Conservation (phyloP, 306 rosid species). For the Ochetophila trinervis region DNA sequence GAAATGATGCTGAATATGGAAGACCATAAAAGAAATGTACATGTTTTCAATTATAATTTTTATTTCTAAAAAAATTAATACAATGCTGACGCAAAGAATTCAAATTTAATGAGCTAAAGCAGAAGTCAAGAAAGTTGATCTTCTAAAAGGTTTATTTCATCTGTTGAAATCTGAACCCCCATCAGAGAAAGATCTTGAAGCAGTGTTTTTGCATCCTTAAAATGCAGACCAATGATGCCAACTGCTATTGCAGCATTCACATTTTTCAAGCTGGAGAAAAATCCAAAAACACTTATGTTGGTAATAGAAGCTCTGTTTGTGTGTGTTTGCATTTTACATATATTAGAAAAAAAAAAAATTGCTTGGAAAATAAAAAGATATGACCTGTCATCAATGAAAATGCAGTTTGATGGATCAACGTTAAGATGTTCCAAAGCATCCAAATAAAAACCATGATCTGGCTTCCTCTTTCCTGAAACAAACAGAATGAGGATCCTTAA, state of each 20-base stretch:
- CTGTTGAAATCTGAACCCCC: conserved; percentile 50
- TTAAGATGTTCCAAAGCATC: conserved; percentile 65
- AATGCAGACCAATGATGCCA: conserved; percentile 71
- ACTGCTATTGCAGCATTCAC: conserved; percentile 77
- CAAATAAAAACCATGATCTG: conserved; percentile 66
- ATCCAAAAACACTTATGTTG: conserved; percentile 5
- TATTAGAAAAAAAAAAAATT: background rate
- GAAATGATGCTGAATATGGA: too few species aligned
- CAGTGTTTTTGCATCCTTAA: conserved; percentile 52
- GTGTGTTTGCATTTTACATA: background rate
- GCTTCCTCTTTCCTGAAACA: conserved; percentile 90
- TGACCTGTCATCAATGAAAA: conserved; percentile 89
- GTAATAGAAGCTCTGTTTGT: conserved; percentile 5
- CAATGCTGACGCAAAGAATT: background rate
- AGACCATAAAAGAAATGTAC: too few species aligned
- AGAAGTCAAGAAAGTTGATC: background rate
- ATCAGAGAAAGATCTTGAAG: conserved; percentile 48
- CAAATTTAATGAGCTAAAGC: background rate
- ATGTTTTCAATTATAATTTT: too few species aligned
- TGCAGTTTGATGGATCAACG: conserved; percentile 63
- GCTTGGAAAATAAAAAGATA: background rate
- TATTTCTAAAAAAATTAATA: background rate
- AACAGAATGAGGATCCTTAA: conserved; percentile 15
- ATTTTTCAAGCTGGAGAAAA: conserved; percentile 47
- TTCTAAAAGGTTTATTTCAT: conserved; percentile 18